phyloP scores from a whole-genome alignment of 2,329 filamentous ascomycete species.

The Beauveria sp. region DNA sequence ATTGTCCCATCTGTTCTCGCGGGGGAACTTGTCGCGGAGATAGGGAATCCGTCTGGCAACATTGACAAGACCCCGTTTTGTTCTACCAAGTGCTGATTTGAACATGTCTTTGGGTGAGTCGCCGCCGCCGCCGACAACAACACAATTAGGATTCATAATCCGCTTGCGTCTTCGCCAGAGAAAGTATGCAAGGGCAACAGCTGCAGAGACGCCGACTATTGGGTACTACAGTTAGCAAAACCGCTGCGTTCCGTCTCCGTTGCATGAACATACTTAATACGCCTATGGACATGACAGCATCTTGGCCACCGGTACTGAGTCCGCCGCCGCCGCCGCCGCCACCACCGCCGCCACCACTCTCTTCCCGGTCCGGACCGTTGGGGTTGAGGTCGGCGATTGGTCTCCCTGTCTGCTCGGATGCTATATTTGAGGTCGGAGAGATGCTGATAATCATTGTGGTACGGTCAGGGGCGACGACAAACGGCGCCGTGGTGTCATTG shows the following conservation, averaged over 20 bases:
- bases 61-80: not conserved
- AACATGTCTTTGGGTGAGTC: not conserved
- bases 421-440: not conserved
- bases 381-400: not conserved
- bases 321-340: not conserved
- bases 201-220: not conserved
- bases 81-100: not conserved
- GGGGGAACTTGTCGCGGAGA: not conserved
- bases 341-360: not conserved
- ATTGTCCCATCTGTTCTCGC: not conserved
- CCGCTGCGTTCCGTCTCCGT: not conserved
- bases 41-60: not conserved
- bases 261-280: conserved; percentile 1
- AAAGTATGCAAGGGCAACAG: not conserved
- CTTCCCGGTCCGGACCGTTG: not conserved
- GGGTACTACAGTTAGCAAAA: not conserved
- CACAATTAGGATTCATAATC: not conserved
- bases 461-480: not conserved
- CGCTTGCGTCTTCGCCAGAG: conserved; percentile 7
- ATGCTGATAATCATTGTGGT: not conserved
- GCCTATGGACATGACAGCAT: not conserved
- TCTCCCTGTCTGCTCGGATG: not conserved
- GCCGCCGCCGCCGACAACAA: not conserved
- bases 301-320: not conserved
- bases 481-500: not conserved